Percentiles rank a stretch among this genome's conserved stretches.
Evolutionary conservation across 768 basidiomycete genomes (phyloP).

Genomic region (Amanita rimosa): DNA sequence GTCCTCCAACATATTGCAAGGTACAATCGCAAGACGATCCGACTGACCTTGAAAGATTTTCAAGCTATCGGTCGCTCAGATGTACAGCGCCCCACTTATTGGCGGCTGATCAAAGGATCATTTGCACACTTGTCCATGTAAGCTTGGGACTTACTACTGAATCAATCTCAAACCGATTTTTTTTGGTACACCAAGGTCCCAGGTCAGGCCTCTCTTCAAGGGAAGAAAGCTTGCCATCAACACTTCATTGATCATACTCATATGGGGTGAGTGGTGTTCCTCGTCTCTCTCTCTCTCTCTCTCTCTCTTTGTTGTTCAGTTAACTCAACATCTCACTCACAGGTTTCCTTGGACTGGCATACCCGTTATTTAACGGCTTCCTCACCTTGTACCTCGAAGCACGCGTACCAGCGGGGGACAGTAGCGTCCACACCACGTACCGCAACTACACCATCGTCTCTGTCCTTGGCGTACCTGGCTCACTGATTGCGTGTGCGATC

Average conservation of each 20-base stretch:
- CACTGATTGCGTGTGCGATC: constrained; percentile 31
- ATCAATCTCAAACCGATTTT: too few relatives aligned
- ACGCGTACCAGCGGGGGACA: constrained; percentile 15
- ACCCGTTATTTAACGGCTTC: constrained; percentile 42
- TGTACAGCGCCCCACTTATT: constrained; percentile 12
- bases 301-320: not conserved
- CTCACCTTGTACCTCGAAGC: constrained; percentile 35
- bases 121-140: constrained; percentile 31
- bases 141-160: constrained; percentile 3
- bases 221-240: constrained; percentile 31
- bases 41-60: constrained; percentile 34
- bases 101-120: constrained; percentile 20
- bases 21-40: constrained; percentile 32
- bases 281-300: not conserved
- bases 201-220: constrained; percentile 38
- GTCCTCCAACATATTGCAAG: constrained; percentile 38
- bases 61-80: constrained; percentile 14
- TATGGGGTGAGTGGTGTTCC: constrained; percentile 32
- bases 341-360: constrained; percentile 31
- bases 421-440: constrained; percentile 21
- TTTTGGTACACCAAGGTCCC: constrained; percentile 22
- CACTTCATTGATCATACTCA: constrained; percentile 35
- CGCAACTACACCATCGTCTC: constrained; percentile 41
- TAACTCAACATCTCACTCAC: not conserved
- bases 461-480: constrained; percentile 34